Base-by-base conservation (phyloP, 495 filamentous ascomycete species). In the Aspergillus baeticus region DNA sequence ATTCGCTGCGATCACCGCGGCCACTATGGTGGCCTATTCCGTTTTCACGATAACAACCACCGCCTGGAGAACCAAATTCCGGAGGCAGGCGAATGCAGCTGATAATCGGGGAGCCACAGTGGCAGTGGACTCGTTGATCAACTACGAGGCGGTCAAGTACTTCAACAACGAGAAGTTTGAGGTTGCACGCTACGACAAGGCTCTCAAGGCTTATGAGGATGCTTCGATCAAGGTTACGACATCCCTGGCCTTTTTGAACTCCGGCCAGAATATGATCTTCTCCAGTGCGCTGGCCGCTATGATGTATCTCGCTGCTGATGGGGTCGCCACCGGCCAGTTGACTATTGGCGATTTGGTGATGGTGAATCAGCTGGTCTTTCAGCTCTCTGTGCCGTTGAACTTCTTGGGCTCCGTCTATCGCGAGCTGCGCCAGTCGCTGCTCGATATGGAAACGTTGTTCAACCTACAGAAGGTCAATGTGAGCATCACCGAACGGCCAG, bases 151-250 rank as follows among this genome's bases (percentile, higher is more conserved):
- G 14, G 94, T 98, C 60, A 98, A 98, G 75, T 96, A 98, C 77
- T 98, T 98, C 80, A 98, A 98, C 72, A 98, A 98, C 67, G 94
- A 98, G 68, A 88, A 87, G 63, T 96, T 90, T 60, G 94, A 98
- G 70, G 88, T 94, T 39, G 84, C 81, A 18, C 84, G 94, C 21
- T 98, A 98, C 66, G 92, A 97, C 69, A 83, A 86, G 59, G 90
- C 94, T 0, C 78, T 98, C 36, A 81, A 87, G 60, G 77, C 83
- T 20, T 98, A 98, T 70, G 91, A 98, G 69, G 89, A 88, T 68
- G 89, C 90, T 31, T 96, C 91, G 15, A 98, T 98, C 77, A 97
- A 96, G 69, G 89, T 98, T 44, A 91, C 90, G 2, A 98, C 95
- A 0, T 96, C 92, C 1, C 75, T 98, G 31, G 86, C 94, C 10